Base-by-base conservation (phyloP, 306 rosid genomes). In the Hippophae rhamnoides region DNA sequence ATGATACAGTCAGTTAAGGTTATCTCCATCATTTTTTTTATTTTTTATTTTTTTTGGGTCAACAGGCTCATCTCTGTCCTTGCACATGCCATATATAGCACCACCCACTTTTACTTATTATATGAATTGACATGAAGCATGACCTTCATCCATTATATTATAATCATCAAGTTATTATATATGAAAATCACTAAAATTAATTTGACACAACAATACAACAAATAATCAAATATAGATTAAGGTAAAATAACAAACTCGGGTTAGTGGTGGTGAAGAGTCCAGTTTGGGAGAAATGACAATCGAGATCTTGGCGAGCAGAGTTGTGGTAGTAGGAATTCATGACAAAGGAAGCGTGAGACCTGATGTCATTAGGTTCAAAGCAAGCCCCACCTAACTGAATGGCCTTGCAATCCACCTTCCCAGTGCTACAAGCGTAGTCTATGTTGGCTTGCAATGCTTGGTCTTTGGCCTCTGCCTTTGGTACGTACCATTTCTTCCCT, bases 241-340 rank as follows among this genome's bases (percentile, higher is more conserved):
- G 1, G 13, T 57, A 9, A 8, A 60, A 14, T 25, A 26, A 52
- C 77, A 12, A 59, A 64, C 96, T 87, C 61, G 96, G 96, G 71
- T 87, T 65, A 5, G 26, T 14, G 7, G 79, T 8, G 45, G 86
- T 68, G 0, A 83, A 0, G 7, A 69, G 55, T 8, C 55, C 96
- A 3, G 90, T 40, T 27, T 67, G 45, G 6, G 89, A 59, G 78
- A 92, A 92, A 65, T 87, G 86, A 40, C 96, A 92, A 64, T 85
- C 75, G 78, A 38, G 83, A 38, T 73, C 68, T 27, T 79, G 43
- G 63, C 74, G 79, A 4, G 95, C 99, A 10, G 69, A 47, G 73
- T 69, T 67, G 9, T 85, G 89, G 18, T 72, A 92, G 62, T 57
- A 92, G 1, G 95, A 72, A 62, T 87, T 92, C 96, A 92, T 92